A percentile compares a stretch with the other conserved stretches of the same genome.
phyloP scores from a whole-genome alignment of 352 stramenopile species.

The Aphanomyces invadans region DNA sequence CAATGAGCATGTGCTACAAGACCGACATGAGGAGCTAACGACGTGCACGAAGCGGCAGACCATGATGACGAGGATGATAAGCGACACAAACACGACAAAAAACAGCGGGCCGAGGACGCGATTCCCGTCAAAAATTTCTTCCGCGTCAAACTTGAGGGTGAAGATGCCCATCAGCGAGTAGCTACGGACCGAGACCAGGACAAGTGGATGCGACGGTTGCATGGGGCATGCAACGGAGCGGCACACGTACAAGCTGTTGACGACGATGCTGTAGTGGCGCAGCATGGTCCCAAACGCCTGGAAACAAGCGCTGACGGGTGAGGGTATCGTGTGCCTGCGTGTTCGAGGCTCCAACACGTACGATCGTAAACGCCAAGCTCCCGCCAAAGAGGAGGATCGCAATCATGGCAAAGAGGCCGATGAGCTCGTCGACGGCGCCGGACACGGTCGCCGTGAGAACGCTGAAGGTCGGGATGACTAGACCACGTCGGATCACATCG shows the following conservation, averaged over 20 bases:
- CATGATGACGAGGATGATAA: constrained; percentile 23
- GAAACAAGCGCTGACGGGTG: too few species aligned
- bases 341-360: background rate
- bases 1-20: constrained; percentile 24
- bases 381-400: constrained; percentile 22
- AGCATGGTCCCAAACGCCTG: constrained; percentile 18
- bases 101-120: constrained; percentile 16
- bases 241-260: constrained; percentile 23
- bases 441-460: constrained; percentile 20
- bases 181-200: too few species aligned
- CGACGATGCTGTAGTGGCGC: constrained; percentile 12
- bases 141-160: constrained; percentile 19
- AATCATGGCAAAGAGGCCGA: constrained; percentile 24
- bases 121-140: constrained; percentile 21
- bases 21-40: background rate
- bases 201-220: too few species aligned
- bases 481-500: background rate
- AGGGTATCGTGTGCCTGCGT: too few species aligned
- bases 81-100: constrained; percentile 19
- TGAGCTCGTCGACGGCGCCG: constrained; percentile 5
- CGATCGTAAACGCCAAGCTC: constrained; percentile 19
- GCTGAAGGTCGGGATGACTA: constrained; percentile 21
- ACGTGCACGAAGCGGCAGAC: background rate
- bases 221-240: too few species aligned
- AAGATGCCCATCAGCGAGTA: constrained; percentile 24